A percentile compares a stretch with the other conserved stretches of the same genome.
Conservation (phyloP, 192 early-diverging fungal species). For the Dimargaris xerosporica region DNA sequence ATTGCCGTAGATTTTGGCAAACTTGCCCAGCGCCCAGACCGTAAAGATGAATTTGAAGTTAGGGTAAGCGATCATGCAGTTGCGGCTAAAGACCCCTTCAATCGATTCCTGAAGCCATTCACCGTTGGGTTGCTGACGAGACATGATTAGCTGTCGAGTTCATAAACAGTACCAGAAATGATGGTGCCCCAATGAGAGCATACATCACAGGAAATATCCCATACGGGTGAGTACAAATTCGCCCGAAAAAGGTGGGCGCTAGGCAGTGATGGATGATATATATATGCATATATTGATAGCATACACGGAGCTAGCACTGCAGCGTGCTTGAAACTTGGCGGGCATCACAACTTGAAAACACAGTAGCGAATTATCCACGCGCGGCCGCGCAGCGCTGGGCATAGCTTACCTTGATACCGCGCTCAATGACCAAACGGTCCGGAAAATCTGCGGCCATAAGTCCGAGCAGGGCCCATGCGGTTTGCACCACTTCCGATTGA, state of each 20-base stretch:
- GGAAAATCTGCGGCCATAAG: constrained; percentile 86
- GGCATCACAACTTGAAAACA: background rate
- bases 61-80: constrained; percentile 70
- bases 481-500: constrained; percentile 84
- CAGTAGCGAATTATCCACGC: background rate
- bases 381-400: background rate
- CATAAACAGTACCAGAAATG: too few relatives aligned
- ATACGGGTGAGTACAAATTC: too few relatives aligned
- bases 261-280: too few relatives aligned
- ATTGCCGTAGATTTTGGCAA: constrained; percentile 55
- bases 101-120: constrained; percentile 95
- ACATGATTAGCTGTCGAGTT: constrained; percentile 71
- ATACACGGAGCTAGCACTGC: too few relatives aligned
- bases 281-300: too few relatives aligned
- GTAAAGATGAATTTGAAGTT: constrained; percentile 91
- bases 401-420: constrained; percentile 35
- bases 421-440: constrained; percentile 42
- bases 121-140: constrained; percentile 73
- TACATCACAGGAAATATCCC: too few relatives aligned
- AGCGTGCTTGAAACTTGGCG: too few relatives aligned
- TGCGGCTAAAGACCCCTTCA: constrained; percentile 97
- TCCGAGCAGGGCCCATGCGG: constrained; percentile 72
- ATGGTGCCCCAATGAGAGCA: too few relatives aligned
- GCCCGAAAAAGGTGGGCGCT: too few relatives aligned
- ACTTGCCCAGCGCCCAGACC: constrained; percentile 81